A percentile compares a stretch with the other conserved stretches of the same genome.
Evolutionary conservation across 2,329 filamentous ascomycete genomes (phyloP).

Genomic region (Biscogniauxia marginata): DNA sequence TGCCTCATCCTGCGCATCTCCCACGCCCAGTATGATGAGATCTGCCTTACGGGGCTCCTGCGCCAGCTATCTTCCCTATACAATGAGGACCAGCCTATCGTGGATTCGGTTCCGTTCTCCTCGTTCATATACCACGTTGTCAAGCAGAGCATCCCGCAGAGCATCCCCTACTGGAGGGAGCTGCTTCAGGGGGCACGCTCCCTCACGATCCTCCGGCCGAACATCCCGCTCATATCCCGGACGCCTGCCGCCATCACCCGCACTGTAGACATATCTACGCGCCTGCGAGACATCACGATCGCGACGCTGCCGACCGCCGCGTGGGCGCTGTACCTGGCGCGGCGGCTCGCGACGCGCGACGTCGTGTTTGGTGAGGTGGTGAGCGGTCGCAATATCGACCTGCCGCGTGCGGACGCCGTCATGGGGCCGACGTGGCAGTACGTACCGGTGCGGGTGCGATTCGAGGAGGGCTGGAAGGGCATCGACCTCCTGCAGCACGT

Average conservation of each 20-base stretch:
- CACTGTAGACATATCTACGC: constrained; percentile 45
- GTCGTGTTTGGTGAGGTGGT: constrained; percentile 67
- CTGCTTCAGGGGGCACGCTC: constrained; percentile 53
- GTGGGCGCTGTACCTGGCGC: constrained; percentile 63
- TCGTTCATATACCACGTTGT: constrained; percentile 45
- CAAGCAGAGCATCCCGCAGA: constrained; percentile 42
- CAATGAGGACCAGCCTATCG: constrained; percentile 29
- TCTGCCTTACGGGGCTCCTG: constrained; percentile 62
- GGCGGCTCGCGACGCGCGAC: constrained; percentile 50
- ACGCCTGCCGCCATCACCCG: constrained; percentile 43
- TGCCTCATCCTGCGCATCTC: constrained; percentile 61
- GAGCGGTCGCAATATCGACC: constrained; percentile 60
- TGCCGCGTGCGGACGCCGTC: constrained; percentile 54
- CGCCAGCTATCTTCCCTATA: constrained; percentile 58
- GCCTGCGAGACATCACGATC: constrained; percentile 56
- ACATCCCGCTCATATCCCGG: constrained; percentile 35
- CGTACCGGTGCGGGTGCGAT: constrained; percentile 60
- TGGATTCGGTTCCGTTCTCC: constrained; percentile 43
- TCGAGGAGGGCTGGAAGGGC: constrained; percentile 50
- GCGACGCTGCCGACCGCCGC: constrained; percentile 66
- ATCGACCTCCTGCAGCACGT: constrained; percentile 52
- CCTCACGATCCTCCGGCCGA: constrained; percentile 45
- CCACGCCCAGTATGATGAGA: constrained; percentile 69
- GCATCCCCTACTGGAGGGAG: constrained; percentile 59
- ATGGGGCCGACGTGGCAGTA: constrained; percentile 68